These are phyloP conservation scores for Calonectria ilicicola DNA, from an alignment of 2,329 filamentous ascomycete species.

Conservation along the genomic window DNA sequence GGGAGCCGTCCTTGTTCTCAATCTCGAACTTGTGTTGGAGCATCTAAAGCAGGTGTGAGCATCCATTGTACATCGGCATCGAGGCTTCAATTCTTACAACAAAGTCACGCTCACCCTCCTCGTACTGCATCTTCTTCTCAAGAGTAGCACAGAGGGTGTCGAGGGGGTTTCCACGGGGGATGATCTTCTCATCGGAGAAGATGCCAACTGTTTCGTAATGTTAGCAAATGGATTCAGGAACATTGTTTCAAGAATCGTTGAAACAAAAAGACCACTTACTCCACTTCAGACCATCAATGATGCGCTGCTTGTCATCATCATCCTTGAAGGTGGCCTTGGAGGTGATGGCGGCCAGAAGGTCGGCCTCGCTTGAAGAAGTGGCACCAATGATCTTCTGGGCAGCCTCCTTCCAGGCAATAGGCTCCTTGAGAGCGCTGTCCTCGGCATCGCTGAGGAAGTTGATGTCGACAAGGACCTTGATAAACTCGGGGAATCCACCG, in stretches of 20 bases:
- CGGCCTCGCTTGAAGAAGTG: conserved; percentile 72
- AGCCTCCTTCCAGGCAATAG: conserved; percentile 86
- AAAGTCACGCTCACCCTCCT: conserved; percentile 73
- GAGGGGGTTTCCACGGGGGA: conserved; percentile 71
- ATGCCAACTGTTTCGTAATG: conserved; percentile 58
- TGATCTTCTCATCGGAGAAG: conserved; percentile 65
- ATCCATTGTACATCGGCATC: conserved; percentile 32
- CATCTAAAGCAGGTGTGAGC: conserved; percentile 81
- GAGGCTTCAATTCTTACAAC: conserved; percentile 45
- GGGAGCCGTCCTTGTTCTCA: conserved; percentile 72
- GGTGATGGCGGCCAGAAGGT: conserved; percentile 76
- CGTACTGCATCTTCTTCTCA: conserved; percentile 78
- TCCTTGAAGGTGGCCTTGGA: conserved; percentile 63
- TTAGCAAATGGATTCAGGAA: conserved; percentile 56
- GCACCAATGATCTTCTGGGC: conserved; percentile 82
- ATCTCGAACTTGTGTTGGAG: conserved; percentile 74
- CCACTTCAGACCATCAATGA: conserved; percentile 81
- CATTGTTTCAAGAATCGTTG: too few relatives aligned
- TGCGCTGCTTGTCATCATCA: conserved; percentile 73
- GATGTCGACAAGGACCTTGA: conserved; percentile 88
- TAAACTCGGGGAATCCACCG: conserved; percentile 90
- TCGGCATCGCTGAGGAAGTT: conserved; percentile 85
- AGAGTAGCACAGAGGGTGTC: conserved; percentile 75
- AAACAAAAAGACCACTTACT: neutral
- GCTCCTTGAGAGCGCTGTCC: conserved; percentile 72